These are phyloP conservation scores for Haplosporangium sp. DNA, from an alignment of 371 early-diverging fungal genomes.

Conservation along the genomic window DNA sequence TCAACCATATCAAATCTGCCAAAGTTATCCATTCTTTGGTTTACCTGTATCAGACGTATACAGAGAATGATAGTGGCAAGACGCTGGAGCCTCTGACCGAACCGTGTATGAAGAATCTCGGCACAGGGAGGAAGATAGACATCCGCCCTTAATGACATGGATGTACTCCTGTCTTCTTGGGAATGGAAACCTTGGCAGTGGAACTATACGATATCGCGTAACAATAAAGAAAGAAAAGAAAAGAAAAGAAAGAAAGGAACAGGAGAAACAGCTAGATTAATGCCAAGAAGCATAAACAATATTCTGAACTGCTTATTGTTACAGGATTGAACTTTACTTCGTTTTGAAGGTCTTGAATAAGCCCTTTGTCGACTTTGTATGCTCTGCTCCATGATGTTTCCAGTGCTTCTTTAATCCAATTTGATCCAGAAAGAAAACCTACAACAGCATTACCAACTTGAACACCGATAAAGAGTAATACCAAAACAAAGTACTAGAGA, in stretches of 20 bases:
- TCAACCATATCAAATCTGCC: background rate
- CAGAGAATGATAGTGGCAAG: slow-evolving; percentile 32
- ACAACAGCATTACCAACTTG: slow-evolving; percentile 27
- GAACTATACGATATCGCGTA: slow-evolving; percentile 13
- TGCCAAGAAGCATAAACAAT: background rate
- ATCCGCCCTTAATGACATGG: background rate
- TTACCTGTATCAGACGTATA: slow-evolving; percentile 44
- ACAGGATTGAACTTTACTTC: slow-evolving; percentile 19
- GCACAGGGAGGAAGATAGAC: slow-evolving; percentile 14
- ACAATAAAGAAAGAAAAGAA: background rate
- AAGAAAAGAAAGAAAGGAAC: no score
- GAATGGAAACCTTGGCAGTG: slow-evolving; percentile 37
- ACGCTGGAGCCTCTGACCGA: slow-evolving; percentile 34
- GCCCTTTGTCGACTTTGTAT: slow-evolving; percentile 26
- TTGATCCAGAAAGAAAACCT: slow-evolving; percentile 35
- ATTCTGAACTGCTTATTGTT: background rate
- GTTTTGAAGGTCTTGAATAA: slow-evolving; percentile 38
- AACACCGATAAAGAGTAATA: slow-evolving; percentile 32
- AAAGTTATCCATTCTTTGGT: background rate
- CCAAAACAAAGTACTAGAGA: slow-evolving; percentile 41
- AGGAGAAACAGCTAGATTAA: background rate
- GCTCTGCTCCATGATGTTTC: slow-evolving; percentile 49
- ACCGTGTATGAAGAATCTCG: slow-evolving; percentile 25
- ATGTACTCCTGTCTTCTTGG: slow-evolving; percentile 23
- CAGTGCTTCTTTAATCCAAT: slow-evolving; percentile 44